Conservation (phyloP, 768 basidiomycete species). For the Asterophora parasitica region DNA sequence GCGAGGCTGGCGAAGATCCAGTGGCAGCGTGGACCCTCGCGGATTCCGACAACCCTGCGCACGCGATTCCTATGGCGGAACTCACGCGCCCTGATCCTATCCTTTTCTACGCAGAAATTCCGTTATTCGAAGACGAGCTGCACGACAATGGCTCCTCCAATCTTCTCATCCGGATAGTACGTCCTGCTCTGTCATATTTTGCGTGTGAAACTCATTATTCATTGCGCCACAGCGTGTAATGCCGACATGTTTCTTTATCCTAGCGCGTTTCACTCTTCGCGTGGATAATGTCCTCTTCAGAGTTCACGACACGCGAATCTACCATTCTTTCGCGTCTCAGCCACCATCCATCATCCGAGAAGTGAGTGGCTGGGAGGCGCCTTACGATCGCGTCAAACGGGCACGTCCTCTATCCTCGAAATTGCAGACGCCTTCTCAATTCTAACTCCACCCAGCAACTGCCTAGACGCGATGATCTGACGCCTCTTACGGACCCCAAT, state of each 20-base stretch:
- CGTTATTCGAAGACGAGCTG: constrained; percentile 92
- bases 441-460: constrained; percentile 44
- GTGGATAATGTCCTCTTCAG: constrained; percentile 96
- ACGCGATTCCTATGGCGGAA: constrained; percentile 78
- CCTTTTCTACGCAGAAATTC: constrained; percentile 95
- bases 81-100: constrained; percentile 91
- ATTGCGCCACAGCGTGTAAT: constrained; percentile 74
- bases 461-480: constrained; percentile 73
- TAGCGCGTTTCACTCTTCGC: constrained; percentile 86
- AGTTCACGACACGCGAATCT: constrained; percentile 82
- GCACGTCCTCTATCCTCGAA: constrained; percentile 30
- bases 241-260: constrained; percentile 90
- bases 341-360: constrained; percentile 73
- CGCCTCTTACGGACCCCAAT: constrained; percentile 80
- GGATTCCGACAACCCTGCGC: constrained; percentile 49
- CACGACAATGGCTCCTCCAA: constrained; percentile 94
- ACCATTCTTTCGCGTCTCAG: constrained; percentile 68
- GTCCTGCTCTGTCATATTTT: constrained; percentile 26
- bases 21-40: constrained; percentile 45
- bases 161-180: constrained; percentile 80
- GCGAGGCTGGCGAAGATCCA: constrained; percentile 12
- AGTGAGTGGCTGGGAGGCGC: constrained; percentile 85
- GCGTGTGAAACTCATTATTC: not conserved
- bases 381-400: constrained; percentile 74
- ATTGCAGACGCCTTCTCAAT: not conserved